Evolutionary conservation across 2,329 filamentous ascomycete genomes (phyloP), one percentile per base, ranked within the genome.

Genomic region (Ophiocordyceps robertsii): DNA sequence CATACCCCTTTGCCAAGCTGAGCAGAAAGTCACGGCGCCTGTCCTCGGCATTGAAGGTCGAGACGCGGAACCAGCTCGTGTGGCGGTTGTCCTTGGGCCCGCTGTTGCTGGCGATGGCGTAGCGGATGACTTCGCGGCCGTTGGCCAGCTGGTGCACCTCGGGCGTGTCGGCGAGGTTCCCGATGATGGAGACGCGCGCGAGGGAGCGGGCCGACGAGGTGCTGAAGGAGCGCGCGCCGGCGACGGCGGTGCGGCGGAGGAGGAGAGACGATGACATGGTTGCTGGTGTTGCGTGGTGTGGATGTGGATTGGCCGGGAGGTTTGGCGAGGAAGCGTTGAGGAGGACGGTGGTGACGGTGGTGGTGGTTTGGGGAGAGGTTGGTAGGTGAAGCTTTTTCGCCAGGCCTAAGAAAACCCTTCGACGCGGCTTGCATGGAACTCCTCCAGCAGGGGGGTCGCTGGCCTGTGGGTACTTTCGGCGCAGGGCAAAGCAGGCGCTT

Each of bases 61-160:
- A 70, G 43, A 96, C 70, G 44, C 72, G 73, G 73, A 93, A 96
- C 84, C 84, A 96, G 70, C 82, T 92, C 29, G 83, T 85, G 58
- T 78, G 73, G 57, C 77, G 72, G 63, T 85, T 83, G 14, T 90
- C 82, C 50, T 66, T 68, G 47, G 70, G 65, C 13, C 87, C 87
- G 46, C 60, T 62, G 61, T 68, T 80, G 54, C 78, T 84, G 41
- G 77, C 89, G 48, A 98, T 68, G 5, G 78, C 67, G 61, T 94
- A 96, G 54, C 75, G 77, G 56, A 96, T 59, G 45, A 94, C 56
- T 49, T 93, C 84, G 49, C 72, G 73, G 45, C 87, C 87, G 41
- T 68, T 80, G 54, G 75, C 73, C 39, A 84, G 85, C 45, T 77
- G 62, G 32, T 74, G 70, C 51, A 88, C 56, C 70, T 95, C 89